Base-by-base conservation (phyloP, 1,139 yeast genomes). In the Suhomyces maxii region DNA sequence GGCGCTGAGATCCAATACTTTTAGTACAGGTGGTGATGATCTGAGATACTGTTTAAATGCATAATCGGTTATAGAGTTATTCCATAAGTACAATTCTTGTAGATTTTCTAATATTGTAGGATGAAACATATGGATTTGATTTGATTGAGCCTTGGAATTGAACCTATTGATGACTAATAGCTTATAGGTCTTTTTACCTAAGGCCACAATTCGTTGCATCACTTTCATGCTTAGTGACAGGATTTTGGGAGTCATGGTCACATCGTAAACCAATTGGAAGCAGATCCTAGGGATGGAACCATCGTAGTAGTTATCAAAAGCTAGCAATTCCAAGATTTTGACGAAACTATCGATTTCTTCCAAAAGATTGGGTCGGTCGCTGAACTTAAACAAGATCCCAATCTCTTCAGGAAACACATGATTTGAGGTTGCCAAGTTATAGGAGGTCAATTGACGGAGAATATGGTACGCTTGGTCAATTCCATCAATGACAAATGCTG, bases 41-140 rank as follows among this genome's bases (percentile, higher is more conserved):
- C 48, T 39, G 18, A 52, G 46, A 39, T 43, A 49, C 12, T 42
- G 44, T 37, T 32, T 37, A 18, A 49, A 23, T 13, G 47, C 36
- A 12, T 40, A 35, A 38, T 59, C 60, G 25, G 45, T 51, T 23
- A 63, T 50, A 14, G 55, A 51, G 40, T 56, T 51, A 38, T 59
- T 63, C 54, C 58, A 52, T 33, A 63, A 40, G 46, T 57, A 53
- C 11, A 61, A 46, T 31, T 60, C 61, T 18, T 45, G 31, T 13
- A 62, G 36, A 38, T 52, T 55, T 8, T 53, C 48, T 11, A 56
- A 57, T 6, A 48, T 42, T 32, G 49, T 39, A 7, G 56, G 55
- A 36, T 47, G 51, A 36, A 39, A 45, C 13, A 35, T 30, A 8
- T 34, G 31, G 31, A 39, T 26, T 2, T 34, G 39, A 12, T 37